Conservation (phyloP, 768 basidiomycete species). For the Rhodosporidiobolus sp. region DNA sequence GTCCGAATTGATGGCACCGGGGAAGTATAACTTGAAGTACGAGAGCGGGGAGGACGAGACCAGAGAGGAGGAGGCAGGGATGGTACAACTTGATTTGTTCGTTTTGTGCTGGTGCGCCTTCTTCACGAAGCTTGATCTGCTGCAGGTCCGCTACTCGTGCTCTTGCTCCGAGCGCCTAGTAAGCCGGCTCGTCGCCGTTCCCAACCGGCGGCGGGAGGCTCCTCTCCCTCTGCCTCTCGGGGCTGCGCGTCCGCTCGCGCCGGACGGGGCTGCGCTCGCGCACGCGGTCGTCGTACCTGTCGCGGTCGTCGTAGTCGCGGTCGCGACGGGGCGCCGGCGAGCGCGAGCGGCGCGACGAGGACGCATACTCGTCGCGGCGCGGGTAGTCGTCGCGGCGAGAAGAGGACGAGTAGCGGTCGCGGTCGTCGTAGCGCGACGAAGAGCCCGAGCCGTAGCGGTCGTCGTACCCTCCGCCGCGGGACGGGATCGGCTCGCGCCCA, state of each 20-base stretch:
- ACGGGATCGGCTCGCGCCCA: slow-evolving; percentile 55
- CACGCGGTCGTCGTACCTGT: not conserved
- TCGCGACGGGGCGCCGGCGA: not conserved
- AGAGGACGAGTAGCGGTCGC: slow-evolving; percentile 9
- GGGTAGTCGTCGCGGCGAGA: slow-evolving; percentile 17
- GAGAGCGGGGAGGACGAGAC: no score
- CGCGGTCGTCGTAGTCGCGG: slow-evolving; percentile 1
- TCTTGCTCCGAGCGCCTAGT: no score
- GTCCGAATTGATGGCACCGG: no score
- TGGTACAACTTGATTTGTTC: no score
- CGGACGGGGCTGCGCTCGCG: not conserved
- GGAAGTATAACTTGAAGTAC: no score
- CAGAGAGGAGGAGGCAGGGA: no score
- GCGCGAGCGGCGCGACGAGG: slow-evolving; percentile 2
- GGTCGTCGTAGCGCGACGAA: slow-evolving; percentile 1
- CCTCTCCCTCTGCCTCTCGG: no score
- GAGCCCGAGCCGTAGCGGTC: slow-evolving; percentile 15
- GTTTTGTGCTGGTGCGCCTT: no score
- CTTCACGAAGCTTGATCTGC: no score
- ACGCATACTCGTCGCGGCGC: not conserved
- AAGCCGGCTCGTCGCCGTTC: no score
- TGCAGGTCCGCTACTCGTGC: no score
- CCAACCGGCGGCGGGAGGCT: no score
- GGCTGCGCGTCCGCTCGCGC: not conserved
- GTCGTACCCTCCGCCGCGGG: slow-evolving; percentile 21